Conservation (phyloP, 441 rosid genomes). For the Manihot esculenta region DNA sequence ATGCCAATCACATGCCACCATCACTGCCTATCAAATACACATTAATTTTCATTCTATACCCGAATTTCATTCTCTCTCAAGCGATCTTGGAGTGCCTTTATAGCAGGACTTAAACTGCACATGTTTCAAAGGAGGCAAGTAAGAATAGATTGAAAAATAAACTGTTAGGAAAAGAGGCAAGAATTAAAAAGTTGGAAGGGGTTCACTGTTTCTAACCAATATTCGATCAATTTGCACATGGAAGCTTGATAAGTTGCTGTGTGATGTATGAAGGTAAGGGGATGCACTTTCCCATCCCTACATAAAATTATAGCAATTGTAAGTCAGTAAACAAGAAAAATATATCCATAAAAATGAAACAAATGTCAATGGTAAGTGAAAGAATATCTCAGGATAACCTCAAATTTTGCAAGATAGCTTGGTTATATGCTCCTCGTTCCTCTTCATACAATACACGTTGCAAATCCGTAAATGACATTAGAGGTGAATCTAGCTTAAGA, state of each 20-base stretch:
- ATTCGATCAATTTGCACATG: conserved; percentile 90
- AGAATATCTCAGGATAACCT: conserved; percentile 43
- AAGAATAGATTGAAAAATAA: conserved; percentile 6
- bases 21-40: background rate
- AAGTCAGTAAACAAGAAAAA: conserved; percentile 11
- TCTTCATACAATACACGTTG: conserved; percentile 85
- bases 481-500: conserved; percentile 72
- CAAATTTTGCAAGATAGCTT: conserved; percentile 68
- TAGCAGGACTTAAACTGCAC: conserved; percentile 90
- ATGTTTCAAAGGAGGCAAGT: conserved; percentile 21
- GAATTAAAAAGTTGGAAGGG: background rate
- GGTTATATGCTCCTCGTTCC: conserved; percentile 79
- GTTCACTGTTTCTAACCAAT: conserved; percentile 58
- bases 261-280: conserved; percentile 84
- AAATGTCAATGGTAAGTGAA: conserved; percentile 2
- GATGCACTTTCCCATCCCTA: conserved; percentile 85
- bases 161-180: conserved; percentile 8
- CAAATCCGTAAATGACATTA: conserved; percentile 73
- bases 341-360: background rate
- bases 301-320: conserved; percentile 20
- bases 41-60: conserved; percentile 41
- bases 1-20: background rate
- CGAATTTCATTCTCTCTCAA: conserved; percentile 82
- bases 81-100: conserved; percentile 79
- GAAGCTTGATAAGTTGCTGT: conserved; percentile 96